phyloP scores from a whole-genome alignment of 306 rosid species.

The Macrotyloma uniflorum region DNA sequence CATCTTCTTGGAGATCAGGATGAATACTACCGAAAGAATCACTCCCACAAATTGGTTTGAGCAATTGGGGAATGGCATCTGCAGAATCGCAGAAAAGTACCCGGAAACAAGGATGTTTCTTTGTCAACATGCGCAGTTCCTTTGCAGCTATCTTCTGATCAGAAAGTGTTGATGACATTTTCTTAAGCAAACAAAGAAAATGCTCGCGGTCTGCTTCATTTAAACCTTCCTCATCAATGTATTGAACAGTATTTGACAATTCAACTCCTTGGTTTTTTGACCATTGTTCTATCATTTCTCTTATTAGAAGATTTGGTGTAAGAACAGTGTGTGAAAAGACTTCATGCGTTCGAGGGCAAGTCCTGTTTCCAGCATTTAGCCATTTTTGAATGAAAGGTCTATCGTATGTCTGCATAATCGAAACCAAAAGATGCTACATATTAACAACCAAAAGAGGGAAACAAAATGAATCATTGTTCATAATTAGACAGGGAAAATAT shows the following conservation, averaged over 20 bases:
- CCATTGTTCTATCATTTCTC: conserved; percentile 78
- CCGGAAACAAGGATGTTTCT: conserved; percentile 75
- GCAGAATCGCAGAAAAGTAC: conserved; percentile 73
- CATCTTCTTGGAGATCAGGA: conserved; percentile 79
- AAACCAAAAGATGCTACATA: conserved; percentile 24
- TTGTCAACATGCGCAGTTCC: conserved; percentile 84
- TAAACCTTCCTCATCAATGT: conserved; percentile 55
- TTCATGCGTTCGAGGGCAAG: conserved; percentile 82
- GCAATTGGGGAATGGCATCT: conserved; percentile 69
- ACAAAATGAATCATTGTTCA: conserved; percentile 19
- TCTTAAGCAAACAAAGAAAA: conserved; percentile 67
- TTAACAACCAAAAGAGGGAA: conserved; percentile 5
- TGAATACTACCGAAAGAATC: conserved; percentile 42
- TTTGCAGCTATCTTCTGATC: conserved; percentile 83
- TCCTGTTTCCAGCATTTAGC: conserved; percentile 79
- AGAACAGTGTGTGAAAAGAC: conserved; percentile 80
- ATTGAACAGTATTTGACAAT: conserved; percentile 52
- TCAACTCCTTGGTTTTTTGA: conserved; percentile 68
- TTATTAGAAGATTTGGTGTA: conserved; percentile 75
- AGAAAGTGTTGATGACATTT: conserved; percentile 64
- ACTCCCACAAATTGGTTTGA: conserved; percentile 63
- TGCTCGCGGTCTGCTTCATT: conserved; percentile 61
- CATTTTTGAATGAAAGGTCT: conserved; percentile 74
- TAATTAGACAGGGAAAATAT: conserved; percentile 15
- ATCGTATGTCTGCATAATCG: conserved; percentile 77